Conservation (phyloP, 768 basidiomycete genomes). For the Psilocybe tampanensis region DNA sequence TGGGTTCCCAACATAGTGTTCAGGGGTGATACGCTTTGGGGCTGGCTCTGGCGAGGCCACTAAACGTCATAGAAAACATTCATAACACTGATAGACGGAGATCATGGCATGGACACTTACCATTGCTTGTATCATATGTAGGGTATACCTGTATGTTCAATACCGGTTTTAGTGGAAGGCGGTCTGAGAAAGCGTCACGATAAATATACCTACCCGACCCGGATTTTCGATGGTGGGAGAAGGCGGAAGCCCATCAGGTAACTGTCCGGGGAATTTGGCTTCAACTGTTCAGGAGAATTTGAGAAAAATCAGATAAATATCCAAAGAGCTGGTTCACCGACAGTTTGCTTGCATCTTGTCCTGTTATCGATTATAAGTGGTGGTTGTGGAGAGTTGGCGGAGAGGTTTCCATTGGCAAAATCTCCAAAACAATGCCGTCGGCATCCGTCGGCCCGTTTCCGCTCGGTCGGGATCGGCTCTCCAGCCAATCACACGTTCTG, state of each 20-base stretch:
- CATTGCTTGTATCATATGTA: conserved; percentile 41
- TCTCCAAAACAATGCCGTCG: no score
- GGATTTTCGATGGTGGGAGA: conserved; percentile 49
- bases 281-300: conserved; percentile 24
- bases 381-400: background rate
- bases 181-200: background rate
- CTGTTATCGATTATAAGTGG: background rate
- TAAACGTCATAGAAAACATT: conserved; percentile 5
- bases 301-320: background rate
- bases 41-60: conserved; percentile 23
- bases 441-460: background rate
- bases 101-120: conserved; percentile 20
- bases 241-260: conserved; percentile 37
- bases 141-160: conserved; percentile 44
- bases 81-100: background rate
- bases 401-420: no score
- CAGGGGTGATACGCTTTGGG: conserved; percentile 23
- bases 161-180: background rate
- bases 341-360: background rate
- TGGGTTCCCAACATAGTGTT: conserved; percentile 45
- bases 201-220: conserved; percentile 40
- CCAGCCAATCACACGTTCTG: no score
- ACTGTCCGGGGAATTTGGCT: conserved; percentile 43
- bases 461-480: background rate
- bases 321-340: background rate